Evolutionary conservation across 1,284 basidiomycete genomes (phyloP).

Genomic region (Thelephora terrestris): DNA sequence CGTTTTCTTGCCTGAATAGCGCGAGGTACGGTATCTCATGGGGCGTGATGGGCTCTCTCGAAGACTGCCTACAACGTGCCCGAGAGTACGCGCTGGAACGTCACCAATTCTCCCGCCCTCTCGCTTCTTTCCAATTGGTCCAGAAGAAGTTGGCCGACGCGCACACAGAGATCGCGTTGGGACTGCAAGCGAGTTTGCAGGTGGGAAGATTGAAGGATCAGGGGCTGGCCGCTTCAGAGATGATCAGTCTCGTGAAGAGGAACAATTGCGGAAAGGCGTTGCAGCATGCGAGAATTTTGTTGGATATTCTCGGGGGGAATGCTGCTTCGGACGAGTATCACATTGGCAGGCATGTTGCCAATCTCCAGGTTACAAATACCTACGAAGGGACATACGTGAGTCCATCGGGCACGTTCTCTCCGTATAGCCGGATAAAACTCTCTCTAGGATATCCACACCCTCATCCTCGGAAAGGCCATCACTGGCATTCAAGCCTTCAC

Average conservation of each 20-base stretch:
- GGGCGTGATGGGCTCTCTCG: slow-evolving; percentile 91
- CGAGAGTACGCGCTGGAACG: slow-evolving; percentile 84
- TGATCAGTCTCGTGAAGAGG: slow-evolving; percentile 91
- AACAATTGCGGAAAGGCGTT: slow-evolving; percentile 95
- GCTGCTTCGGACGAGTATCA: slow-evolving; percentile 91
- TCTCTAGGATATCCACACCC: slow-evolving; percentile 68
- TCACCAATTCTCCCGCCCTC: slow-evolving; percentile 81
- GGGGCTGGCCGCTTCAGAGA: slow-evolving; percentile 76
- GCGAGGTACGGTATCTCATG: slow-evolving; percentile 79
- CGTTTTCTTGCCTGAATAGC: slow-evolving; percentile 46
- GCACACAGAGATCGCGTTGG: slow-evolving; percentile 75
- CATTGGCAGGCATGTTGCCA: slow-evolving; percentile 83
- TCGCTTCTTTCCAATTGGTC: slow-evolving; percentile 91
- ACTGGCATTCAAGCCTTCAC: slow-evolving; percentile 81
- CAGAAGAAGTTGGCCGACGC: slow-evolving; percentile 97
- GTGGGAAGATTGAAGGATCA: slow-evolving; percentile 84
- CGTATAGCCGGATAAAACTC: not conserved
- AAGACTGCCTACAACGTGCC: slow-evolving; percentile 79
- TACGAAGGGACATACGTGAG: slow-evolving; percentile 62
- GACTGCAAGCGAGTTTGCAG: slow-evolving; percentile 67
- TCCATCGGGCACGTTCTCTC: slow-evolving; percentile 13
- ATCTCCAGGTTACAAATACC: slow-evolving; percentile 87
- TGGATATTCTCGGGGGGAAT: slow-evolving; percentile 90
- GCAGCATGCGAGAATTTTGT: slow-evolving; percentile 64
- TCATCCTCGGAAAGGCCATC: slow-evolving; percentile 87